Evolutionary conservation across 345 rosid species (phyloP), one percentile per base, ranked within the genome.

Genomic region (Limnanthes douglasii): DNA sequence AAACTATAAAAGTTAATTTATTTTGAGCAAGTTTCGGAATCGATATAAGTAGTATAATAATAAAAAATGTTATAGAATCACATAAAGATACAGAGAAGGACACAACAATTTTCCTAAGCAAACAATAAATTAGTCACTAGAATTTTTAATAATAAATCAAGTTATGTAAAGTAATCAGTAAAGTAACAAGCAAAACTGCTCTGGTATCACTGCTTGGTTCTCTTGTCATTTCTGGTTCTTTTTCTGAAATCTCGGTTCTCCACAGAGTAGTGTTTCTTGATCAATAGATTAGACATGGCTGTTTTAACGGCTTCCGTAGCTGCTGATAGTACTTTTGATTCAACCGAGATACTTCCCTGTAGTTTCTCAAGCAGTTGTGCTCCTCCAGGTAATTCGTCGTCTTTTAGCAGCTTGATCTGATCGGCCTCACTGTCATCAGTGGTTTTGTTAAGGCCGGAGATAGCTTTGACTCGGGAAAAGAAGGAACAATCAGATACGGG

Each of bases 141-240:
- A n/a, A n/a, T n/a, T n/a, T n/a, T n/a, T n/a, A n/a, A n/a, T n/a
- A n/a, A n/a, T n/a, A n/a, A n/a, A n/a, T n/a, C n/a, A n/a, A n/a
- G n/a, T 24, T 24, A 5, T 24, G 28, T 24, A 24, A 24, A 5
- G 7, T 2, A 0, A 4, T 4, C 30, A 2, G 6, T 2, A 26
- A 26, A 2, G 30, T 2, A 26, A 12, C 30, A 26, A 8, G 6
- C n/a, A 9, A 26, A 8, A 8, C 3, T 6, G n/a, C 2, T 26
- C 30, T 12, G 2, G 3, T 10, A 48, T 72, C 54, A 75, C 12
- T 50, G 51, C 37, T 48, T 71, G 18, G 24, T 39, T 57, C 79
- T 90, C 62, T 50, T 72, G 42, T 90, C 95, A 44, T 90, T 90
- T 60, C 95, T 69, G 18, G 67, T 70, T 61, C 77, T 80, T 70